These are phyloP conservation scores for Ganoderma lucidum DNA, from an alignment of 1,284 basidiomycete genomes.

Conservation along the genomic window DNA sequence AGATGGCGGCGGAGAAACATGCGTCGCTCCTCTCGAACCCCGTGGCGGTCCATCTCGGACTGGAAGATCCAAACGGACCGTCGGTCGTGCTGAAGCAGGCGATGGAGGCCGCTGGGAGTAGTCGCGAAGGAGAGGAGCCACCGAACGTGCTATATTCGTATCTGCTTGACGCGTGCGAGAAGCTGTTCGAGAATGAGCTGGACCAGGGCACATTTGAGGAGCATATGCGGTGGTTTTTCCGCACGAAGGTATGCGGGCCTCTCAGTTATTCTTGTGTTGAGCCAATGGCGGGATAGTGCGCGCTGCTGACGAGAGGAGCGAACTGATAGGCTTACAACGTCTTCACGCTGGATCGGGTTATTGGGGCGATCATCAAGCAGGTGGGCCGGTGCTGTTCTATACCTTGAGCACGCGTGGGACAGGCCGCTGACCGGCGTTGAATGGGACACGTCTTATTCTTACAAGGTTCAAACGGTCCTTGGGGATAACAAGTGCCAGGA, in stretches of 20 bases:
- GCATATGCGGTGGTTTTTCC: constrained; percentile 96
- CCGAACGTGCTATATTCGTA: constrained; percentile 85
- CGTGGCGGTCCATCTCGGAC: constrained; percentile 76
- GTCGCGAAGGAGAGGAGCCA: constrained; percentile 41
- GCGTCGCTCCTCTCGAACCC: constrained; percentile 69
- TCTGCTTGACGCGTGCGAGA: constrained; percentile 91
- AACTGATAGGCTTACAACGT: constrained; percentile 76
- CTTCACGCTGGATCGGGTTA: constrained; percentile 93
- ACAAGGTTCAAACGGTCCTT: constrained; percentile 85
- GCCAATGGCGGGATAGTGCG: constrained; percentile 13
- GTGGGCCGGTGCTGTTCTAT: constrained; percentile 50
- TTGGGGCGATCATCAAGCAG: constrained; percentile 89
- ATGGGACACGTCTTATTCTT: constrained; percentile 15
- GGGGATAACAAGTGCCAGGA: constrained; percentile 79
- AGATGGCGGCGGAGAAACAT: constrained; percentile 66
- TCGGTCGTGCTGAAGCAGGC: constrained; percentile 71
- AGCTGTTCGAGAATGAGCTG: constrained; percentile 92
- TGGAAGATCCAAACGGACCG: constrained; percentile 81
- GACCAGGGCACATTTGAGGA: constrained; percentile 94
- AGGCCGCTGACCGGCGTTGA: constrained; percentile 16
- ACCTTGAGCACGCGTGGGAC: constrained; percentile 7
- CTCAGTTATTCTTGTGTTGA: background rate
- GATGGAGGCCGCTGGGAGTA: constrained; percentile 60
- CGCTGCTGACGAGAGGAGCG: constrained; percentile 22
- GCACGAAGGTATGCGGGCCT: constrained; percentile 75